phyloP scores from a whole-genome alignment of 2,329 filamentous ascomycete species.

The Aspergillus sp. region DNA sequence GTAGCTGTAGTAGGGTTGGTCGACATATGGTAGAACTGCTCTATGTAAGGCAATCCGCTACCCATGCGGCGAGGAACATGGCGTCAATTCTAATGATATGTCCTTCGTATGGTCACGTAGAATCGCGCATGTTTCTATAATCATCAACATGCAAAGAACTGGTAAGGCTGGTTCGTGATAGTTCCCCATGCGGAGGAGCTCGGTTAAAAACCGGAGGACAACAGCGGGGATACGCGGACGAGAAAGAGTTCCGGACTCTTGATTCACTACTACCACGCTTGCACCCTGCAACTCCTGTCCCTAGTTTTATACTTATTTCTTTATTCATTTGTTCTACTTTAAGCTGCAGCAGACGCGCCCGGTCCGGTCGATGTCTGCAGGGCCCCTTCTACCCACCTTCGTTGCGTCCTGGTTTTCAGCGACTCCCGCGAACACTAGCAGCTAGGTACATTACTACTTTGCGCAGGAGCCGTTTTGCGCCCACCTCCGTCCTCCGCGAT shows the following conservation, averaged over 20 bases:
- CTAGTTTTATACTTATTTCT: not conserved
- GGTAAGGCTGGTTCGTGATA: not conserved
- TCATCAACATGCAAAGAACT: no score
- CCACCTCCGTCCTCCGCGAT: slow-evolving; percentile 4
- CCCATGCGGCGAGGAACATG: not conserved
- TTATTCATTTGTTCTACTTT: not conserved
- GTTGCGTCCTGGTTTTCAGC: slow-evolving; percentile 13
- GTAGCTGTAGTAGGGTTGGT: no score
- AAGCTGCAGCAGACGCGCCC: not conserved
- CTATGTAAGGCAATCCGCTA: not conserved
- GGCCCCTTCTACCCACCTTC: slow-evolving; percentile 14
- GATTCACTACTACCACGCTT: slow-evolving; percentile 2
- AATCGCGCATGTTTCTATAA: no score
- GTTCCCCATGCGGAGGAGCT: slow-evolving; percentile 15
- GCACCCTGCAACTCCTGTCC: slow-evolving; percentile 5
- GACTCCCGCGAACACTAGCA: slow-evolving; percentile 8
- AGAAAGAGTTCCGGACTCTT: slow-evolving; percentile 1
- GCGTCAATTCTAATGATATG: no score
- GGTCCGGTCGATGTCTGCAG: slow-evolving; percentile 21
- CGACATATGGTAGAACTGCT: no score
- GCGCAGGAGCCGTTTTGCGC: slow-evolving; percentile 18
- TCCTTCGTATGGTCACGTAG: no score
- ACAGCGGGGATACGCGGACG: slow-evolving; percentile 13
- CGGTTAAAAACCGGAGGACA: slow-evolving; percentile 9
- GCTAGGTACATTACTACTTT: slow-evolving; percentile 6